phyloP scores from a whole-genome alignment of 495 filamentous ascomycete genomes.

The Penicillium cinerascens region DNA sequence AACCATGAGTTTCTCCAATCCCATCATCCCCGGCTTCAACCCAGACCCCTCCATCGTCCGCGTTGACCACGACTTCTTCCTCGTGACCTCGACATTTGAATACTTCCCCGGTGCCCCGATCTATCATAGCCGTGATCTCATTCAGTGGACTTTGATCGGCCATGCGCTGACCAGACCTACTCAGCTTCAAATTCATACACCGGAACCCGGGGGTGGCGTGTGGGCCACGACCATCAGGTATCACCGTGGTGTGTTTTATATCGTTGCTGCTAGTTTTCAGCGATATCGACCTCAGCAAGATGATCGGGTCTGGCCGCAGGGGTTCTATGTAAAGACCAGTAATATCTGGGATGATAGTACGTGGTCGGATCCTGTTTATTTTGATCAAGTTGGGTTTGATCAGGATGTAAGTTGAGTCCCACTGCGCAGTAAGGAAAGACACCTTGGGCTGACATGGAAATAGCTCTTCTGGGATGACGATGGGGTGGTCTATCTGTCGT shows the following conservation, averaged over 20 bases:
- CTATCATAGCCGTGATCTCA: constrained; percentile 45
- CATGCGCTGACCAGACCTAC: constrained; percentile 57
- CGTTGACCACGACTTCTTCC: constrained; percentile 37
- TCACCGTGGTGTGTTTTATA: constrained; percentile 36
- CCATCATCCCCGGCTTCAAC: constrained; percentile 8
- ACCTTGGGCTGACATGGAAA: neutral
- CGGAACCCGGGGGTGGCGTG: constrained; percentile 46
- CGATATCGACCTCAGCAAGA: constrained; percentile 42
- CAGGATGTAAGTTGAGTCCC: constrained; percentile 36
- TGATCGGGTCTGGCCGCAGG: constrained; percentile 43
- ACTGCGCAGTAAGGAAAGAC: neutral
- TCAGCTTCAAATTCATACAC: constrained; percentile 60
- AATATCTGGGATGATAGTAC: constrained; percentile 45
- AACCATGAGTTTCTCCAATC: constrained; percentile 15
- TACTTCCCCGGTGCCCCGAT: constrained; percentile 47
- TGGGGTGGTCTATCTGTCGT: constrained; percentile 36
- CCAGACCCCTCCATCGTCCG: constrained; percentile 28
- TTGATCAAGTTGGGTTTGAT: constrained; percentile 47
- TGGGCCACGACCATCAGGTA: constrained; percentile 45
- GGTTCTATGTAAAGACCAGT: constrained; percentile 45
- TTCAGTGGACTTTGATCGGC: constrained; percentile 45
- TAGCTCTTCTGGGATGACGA: constrained; percentile 44
- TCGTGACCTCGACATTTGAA: constrained; percentile 47
- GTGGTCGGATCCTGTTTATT: constrained; percentile 49
- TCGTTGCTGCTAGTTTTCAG: constrained; percentile 40